A percentile compares a stretch with the other conserved stretches of the same genome.
phyloP scores from a whole-genome alignment of 2,329 filamentous ascomycete genomes.

The Stenocarpella maydis region DNA sequence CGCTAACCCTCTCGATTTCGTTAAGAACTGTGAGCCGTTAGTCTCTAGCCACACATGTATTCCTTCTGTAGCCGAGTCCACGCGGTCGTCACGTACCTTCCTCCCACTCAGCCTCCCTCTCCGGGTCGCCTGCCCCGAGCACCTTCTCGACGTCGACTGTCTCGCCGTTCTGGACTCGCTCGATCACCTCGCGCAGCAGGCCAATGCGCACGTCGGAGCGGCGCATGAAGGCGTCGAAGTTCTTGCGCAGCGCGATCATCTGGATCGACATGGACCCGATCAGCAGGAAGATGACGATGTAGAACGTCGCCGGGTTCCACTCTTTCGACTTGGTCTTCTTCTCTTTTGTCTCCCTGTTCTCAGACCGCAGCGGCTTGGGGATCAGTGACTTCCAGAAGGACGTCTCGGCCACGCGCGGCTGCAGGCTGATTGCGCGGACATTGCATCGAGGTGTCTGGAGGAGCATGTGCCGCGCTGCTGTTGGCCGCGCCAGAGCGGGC shows the following conservation, averaged over 20 bases:
- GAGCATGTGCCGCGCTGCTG: not conserved
- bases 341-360: constrained; percentile 44
- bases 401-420: constrained; percentile 42
- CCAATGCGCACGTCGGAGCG: constrained; percentile 82
- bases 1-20: constrained; percentile 72
- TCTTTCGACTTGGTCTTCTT: constrained; percentile 61
- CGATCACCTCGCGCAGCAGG: constrained; percentile 77
- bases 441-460: not conserved
- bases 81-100: constrained; percentile 65
- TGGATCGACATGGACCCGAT: constrained; percentile 97
- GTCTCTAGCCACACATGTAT: constrained; percentile 5
- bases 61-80: not conserved
- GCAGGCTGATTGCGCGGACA: constrained; percentile 36
- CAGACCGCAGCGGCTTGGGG: constrained; percentile 69
- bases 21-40: constrained; percentile 60
- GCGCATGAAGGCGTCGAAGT: constrained; percentile 75
- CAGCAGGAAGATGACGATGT: constrained; percentile 81
- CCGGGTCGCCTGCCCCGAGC: constrained; percentile 79
- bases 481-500: not conserved
- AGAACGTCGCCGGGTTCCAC: constrained; percentile 86
- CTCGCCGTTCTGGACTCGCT: constrained; percentile 74
- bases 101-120: constrained; percentile 86
- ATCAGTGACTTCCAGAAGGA: constrained; percentile 76
- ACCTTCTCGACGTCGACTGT: constrained; percentile 85
- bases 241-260: constrained; percentile 81